These are phyloP conservation scores for Crithidia sp. DNA, from an alignment of 208 protist species.

Conservation along the genomic window DNA sequence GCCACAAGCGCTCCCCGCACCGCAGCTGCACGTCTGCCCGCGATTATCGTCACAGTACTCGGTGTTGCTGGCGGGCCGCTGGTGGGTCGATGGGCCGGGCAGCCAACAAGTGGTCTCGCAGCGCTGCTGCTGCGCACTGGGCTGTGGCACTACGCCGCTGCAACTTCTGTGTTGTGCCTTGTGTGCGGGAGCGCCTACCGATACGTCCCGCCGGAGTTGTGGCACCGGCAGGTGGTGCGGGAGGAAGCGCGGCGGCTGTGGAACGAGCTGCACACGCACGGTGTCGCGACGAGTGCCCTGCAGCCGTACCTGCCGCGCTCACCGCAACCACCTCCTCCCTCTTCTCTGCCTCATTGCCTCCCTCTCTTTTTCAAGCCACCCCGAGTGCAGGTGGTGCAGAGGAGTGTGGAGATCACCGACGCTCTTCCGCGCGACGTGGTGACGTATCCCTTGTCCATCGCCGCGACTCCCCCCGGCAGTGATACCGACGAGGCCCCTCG, in stretches of 20 bases:
- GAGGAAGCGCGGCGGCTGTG: conserved; percentile 45
- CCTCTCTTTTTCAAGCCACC: too few relatives aligned
- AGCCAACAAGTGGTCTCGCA: neutral
- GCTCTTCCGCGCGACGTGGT: too few relatives aligned
- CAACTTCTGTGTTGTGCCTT: conserved; percentile 17
- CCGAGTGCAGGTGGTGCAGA: too few relatives aligned
- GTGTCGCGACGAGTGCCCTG: conserved; percentile 3
- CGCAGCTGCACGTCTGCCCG: conserved; percentile 58
- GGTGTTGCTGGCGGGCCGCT: conserved; percentile 43
- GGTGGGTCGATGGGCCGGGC: conserved; percentile 25
- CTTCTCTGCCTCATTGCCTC: too few relatives aligned
- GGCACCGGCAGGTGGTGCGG: conserved; percentile 39
- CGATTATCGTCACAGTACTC: conserved; percentile 33
- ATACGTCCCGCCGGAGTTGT: conserved; percentile 31
- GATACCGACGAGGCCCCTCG: neutral
- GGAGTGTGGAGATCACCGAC: too few relatives aligned
- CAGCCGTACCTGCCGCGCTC: conserved; percentile 7
- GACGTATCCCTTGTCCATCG: conserved; percentile 2
- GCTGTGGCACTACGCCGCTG: conserved; percentile 35
- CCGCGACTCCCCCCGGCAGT: conserved; percentile 8
- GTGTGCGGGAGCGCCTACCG: conserved; percentile 25
- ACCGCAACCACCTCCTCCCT: too few relatives aligned
- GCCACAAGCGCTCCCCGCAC: conserved; percentile 52
- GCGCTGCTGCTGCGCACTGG: conserved; percentile 9
- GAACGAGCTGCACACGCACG: conserved; percentile 7